Base-by-base conservation (phyloP, 2,329 filamentous ascomycete genomes). In the Ilyonectria sp. region DNA sequence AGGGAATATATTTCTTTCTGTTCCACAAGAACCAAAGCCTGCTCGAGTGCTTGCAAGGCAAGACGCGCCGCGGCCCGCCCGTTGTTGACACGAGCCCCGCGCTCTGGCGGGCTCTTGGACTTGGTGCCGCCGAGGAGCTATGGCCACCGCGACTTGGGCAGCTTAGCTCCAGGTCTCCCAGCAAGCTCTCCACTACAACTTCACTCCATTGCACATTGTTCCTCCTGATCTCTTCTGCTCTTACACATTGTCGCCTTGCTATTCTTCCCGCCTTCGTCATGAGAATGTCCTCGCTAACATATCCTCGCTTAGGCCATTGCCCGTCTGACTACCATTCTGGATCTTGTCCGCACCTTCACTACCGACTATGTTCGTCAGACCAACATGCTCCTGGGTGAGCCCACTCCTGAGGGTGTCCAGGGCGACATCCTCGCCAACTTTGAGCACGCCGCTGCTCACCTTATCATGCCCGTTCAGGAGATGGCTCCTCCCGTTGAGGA, bases 351-450 rank as follows among this genome's bases (percentile, higher is more conserved):
- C 77, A 91, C 91, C 66, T 91, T 97, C 75, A 92, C 93, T 71
- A 88, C 90, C 76, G 93, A 95, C 74, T 97, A 97, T 83, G 89
- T 97, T 77, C 92, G 94, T 78, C 94, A 97, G 85, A 94, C 93
- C 74, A 94, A 95, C 80, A 91, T 94, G 8, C 89, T 97, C 54
- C 88, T 97, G 29, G 91, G 91, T 73, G 90, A 88, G 83, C 87
- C 82, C 75, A 86, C 84, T 56, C 83, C 82, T 74, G 87, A 89
- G 69, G 83, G 83, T 71, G 80, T 78, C 49, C 79, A 80, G 35
- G 83, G 83, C 40, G 80, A 83, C 57, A 73, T 82, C 43, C 80
- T 88, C 33, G 82, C 87, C 59, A 86, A 86, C 65, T 84, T 90
- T 62, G 87, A 90, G 66, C 84, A 81, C 85, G 81, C 78, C 70